phyloP scores from a whole-genome alignment of 2,329 filamentous ascomycete species.

The Talaromyces verruculosus region DNA sequence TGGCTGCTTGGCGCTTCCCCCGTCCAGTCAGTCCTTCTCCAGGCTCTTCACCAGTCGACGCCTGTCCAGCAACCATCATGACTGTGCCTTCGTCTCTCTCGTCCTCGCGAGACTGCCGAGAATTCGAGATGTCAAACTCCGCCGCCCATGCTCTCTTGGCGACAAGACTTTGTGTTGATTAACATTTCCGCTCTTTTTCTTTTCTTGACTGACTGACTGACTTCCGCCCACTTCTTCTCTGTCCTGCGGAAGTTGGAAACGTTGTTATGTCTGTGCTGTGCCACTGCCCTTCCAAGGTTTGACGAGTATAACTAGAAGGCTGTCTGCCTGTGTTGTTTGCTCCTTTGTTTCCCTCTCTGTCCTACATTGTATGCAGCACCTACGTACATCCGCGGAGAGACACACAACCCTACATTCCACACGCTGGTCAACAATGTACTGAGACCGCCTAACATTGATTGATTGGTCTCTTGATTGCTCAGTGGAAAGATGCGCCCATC shows the following conservation, averaged over 20 bases:
- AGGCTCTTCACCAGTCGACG: neutral
- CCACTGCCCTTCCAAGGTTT: neutral
- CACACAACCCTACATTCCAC: constrained; percentile 17
- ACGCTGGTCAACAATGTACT: constrained; percentile 5
- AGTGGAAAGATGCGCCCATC: neutral
- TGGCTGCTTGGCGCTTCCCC: constrained; percentile 13
- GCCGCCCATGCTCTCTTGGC: constrained; percentile 15
- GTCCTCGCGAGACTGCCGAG: constrained; percentile 11
- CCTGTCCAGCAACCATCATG: constrained; percentile 8
- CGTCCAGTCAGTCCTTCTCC: neutral
- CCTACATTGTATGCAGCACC: neutral
- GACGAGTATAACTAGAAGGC: constrained; percentile 11
- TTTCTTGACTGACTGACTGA: neutral
- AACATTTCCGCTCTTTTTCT: constrained; percentile 3
- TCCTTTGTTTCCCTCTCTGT: neutral
- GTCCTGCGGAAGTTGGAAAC: neutral
- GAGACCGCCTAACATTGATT: neutral
- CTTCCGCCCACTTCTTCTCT: neutral
- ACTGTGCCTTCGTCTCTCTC: neutral
- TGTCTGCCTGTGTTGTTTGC: neutral
- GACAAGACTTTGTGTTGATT: neutral
- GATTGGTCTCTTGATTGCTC: neutral
- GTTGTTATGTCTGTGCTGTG: constrained; percentile 4
- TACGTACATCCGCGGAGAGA: neutral
- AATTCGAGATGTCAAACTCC: constrained; percentile 6